Evolutionary conservation across 441 rosid genomes (phyloP), one percentile per base, ranked within the genome.

Genomic region (Arabidopsis lyrata): DNA sequence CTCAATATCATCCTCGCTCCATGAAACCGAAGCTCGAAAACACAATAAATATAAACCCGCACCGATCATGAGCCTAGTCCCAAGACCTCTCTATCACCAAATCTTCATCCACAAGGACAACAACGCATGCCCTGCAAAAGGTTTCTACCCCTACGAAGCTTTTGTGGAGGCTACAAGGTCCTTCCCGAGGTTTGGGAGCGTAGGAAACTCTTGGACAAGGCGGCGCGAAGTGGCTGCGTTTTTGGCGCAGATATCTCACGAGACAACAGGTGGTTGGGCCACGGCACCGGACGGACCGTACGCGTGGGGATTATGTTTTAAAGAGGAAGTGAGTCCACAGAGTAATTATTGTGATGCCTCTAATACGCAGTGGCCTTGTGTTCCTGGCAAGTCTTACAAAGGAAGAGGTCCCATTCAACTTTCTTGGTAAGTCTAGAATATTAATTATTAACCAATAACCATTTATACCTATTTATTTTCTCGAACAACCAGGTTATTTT

Each of bases 341-440:
- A 85, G 87, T 60, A 63, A 70, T 65, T 92, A 94, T 74, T 94
- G 99, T 39, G 92, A 92, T 63, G 59, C 86, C 7, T 80, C 79
- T 50, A 86, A 77, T 72, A 82, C 55, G 16, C 45, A 83, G 29
- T 94, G 97, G 99, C 97, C 99, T 45, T 94, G 97, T 75, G 77
- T 47, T 58, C 79, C 91, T 18, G 91, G 90, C 18, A 88, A 85
- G 70, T 83, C 97, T 20, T 94, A 91, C 74, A 73, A 88, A 13
- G 97, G 97, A 73, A 81, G 98, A 83, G 98, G 98, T 45, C 97
- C 97, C 63, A 91, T 91, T 65, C 98, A 94, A 75, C 85, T 94
- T 1, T 86, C 99, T 2, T 94, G 99, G 98, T 91, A 85, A 5
- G 39, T 62, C 53, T 27, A 44, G 0, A 0, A 8, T n/a, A 8